Percentiles rank a stretch among this genome's conserved stretches.
Evolutionary conservation across 139 green algal genomes (phyloP).

Genomic region (Mesostigma viride): DNA sequence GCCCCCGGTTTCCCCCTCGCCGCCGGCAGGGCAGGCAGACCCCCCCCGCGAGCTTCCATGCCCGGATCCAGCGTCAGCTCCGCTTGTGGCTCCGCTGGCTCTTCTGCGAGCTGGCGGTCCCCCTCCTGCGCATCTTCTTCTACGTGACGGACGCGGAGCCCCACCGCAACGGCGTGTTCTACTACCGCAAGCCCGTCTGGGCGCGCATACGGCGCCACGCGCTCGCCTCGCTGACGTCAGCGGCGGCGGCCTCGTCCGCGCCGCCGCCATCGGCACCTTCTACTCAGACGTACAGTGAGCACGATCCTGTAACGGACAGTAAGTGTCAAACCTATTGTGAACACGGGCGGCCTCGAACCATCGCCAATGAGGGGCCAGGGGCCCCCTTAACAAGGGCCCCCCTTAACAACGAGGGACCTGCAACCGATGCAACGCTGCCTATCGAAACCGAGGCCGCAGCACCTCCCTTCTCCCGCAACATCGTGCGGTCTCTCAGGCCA

Average conservation of each 20-base stretch:
- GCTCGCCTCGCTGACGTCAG: no score
- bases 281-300: no score
- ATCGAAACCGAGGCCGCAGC: no score
- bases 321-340: not conserved
- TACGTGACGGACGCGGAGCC: constrained; percentile 79
- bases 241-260: no score
- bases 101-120: constrained; percentile 50
- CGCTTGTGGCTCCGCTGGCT: constrained; percentile 62
- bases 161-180: constrained; percentile 62
- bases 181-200: constrained; percentile 79
- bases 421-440: no score
- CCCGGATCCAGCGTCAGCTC: not conserved
- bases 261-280: no score
- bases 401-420: no score
- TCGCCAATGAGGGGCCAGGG: not conserved
- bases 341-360: not conserved
- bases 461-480: no score
- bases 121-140: constrained; percentile 72
- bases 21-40: no score
- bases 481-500: not conserved
- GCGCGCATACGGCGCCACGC: constrained; percentile 31
- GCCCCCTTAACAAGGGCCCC: not conserved
- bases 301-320: no score
- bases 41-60: not conserved
- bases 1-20: no score